Conservation (phyloP, 2,329 filamentous ascomycete genomes). For the Dothideomycetidae sp. region DNA sequence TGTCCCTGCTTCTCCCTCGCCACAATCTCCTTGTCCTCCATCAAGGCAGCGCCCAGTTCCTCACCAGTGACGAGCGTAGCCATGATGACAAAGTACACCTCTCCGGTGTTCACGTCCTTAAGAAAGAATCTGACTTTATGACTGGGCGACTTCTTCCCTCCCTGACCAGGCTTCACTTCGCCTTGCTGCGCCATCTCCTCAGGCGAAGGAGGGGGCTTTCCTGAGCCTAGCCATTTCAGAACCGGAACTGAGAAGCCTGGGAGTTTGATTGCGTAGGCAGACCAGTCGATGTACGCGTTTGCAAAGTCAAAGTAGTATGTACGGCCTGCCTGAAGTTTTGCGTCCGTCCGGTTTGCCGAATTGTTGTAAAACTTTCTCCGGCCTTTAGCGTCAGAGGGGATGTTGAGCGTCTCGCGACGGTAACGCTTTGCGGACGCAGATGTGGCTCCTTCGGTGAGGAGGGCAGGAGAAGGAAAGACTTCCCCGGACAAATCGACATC, state of each 20-base stretch:
- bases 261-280: slow-evolving; percentile 30
- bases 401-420: slow-evolving; percentile 17
- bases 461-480: slow-evolving; percentile 1
- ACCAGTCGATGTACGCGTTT: slow-evolving; percentile 36
- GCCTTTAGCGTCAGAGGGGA: slow-evolving; percentile 29
- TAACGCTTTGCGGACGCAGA: slow-evolving; percentile 24
- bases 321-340: slow-evolving; percentile 31
- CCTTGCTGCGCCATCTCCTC: neutral
- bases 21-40: slow-evolving; percentile 12
- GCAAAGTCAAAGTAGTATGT: slow-evolving; percentile 34
- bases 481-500: neutral
- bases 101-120: slow-evolving; percentile 28
- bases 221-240: slow-evolving; percentile 33
- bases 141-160: slow-evolving; percentile 1
- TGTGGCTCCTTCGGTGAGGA: slow-evolving; percentile 27
- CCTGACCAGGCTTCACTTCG: neutral
- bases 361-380: slow-evolving; percentile 32
- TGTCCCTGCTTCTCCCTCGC: neutral
- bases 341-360: slow-evolving; percentile 21
- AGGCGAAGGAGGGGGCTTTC: slow-evolving; percentile 20
- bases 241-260: slow-evolving; percentile 33
- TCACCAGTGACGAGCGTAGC: slow-evolving; percentile 33
- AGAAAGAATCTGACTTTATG: slow-evolving; percentile 34
- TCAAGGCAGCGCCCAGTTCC: slow-evolving; percentile 25
- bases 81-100: slow-evolving; percentile 31